Evolutionary conservation across 2,329 filamentous ascomycete species (phyloP), one percentile per base, ranked within the genome.

Genomic region (Stachybotrys elegans): DNA sequence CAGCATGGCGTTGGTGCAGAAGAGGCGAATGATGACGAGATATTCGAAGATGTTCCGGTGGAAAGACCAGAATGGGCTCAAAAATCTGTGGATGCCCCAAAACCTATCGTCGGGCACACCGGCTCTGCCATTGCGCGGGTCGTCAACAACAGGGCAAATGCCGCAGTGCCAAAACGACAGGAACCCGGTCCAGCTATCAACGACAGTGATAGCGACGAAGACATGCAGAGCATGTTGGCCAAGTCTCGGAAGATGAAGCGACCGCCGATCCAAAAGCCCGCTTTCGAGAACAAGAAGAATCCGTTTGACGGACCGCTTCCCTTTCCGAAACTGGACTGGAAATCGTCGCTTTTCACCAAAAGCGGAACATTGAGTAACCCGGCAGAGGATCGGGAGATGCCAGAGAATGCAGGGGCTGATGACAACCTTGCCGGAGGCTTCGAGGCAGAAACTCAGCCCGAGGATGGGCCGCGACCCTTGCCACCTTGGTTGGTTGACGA

Each of bases 241-340:
- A 84, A 83, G 49, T 86, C 87, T 17, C 82, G 84, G 46, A 79
- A 76, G 51, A 56, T 74, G 46, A 79, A 81, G 57, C 74, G 73
- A 32, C 51, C 61, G 3, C 59, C 62, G 34, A 61, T 62, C 16
- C n/a, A n/a, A n/a, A 68, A 63, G 34, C 61, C 62, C 3, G 56
- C 68, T 4, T 57, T 65, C n/a, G 61, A 74, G 9, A 81, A 79
- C 40, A 71, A 76, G 27, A 79, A 78, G 51, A 80, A 81, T 53
- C 73, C 79, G 0, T 81, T 95, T 57, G 79, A 80, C 51, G 92
- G 92, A 0, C 89, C 91, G 0, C 65, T 98, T 5, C 93, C 93
- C 0, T 98, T 98, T 57, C 90, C 95, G 54, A 92, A 89, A 57
- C 73, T 95, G 2, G 81, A 86, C 36, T 82, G 78, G 73, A 83